Conservation (phyloP, 352 stramenopile species). For the Phytophthora chlamydospora region DNA sequence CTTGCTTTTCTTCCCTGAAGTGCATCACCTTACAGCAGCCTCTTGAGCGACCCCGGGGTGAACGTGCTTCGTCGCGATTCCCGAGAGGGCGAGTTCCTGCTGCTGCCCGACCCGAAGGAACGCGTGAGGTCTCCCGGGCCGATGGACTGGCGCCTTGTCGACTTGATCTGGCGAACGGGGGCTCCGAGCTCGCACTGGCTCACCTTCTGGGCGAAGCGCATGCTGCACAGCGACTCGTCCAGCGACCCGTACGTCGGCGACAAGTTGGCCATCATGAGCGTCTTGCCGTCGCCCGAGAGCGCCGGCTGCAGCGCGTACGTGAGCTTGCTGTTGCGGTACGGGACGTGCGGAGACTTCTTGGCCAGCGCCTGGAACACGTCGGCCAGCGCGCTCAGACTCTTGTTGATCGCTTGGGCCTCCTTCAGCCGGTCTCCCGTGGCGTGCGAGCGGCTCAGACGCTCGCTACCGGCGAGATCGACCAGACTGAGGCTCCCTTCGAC, state of each 20-base stretch:
- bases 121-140: conserved; percentile 33
- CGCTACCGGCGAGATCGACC: conserved; percentile 94
- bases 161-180: conserved; percentile 90
- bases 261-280: conserved; percentile 99
- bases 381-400: conserved; percentile 97
- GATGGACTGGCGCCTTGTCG: conserved; percentile 38
- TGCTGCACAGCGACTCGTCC: conserved; percentile 97
- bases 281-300: conserved; percentile 99
- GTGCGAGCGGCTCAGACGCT: conserved; percentile 95
- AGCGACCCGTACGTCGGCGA: conserved; percentile 95
- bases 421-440: conserved; percentile 93
- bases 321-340: conserved; percentile 99
- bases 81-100: conserved; percentile 35
- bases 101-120: conserved; percentile 10
- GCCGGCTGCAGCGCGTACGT: conserved; percentile 99
- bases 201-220: conserved; percentile 97
- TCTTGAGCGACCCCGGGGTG: conserved; percentile 36
- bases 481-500: conserved; percentile 95
- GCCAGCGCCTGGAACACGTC: conserved; percentile 99
- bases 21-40: conserved; percentile 28
- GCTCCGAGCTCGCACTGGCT: conserved; percentile 97
- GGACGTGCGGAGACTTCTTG: conserved; percentile 95
- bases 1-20: conserved; percentile 29
- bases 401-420: conserved; percentile 99
- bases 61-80: conserved; percentile 46